Evolutionary conservation across 345 rosid species (phyloP).

Genomic region (Turritis glabra): DNA sequence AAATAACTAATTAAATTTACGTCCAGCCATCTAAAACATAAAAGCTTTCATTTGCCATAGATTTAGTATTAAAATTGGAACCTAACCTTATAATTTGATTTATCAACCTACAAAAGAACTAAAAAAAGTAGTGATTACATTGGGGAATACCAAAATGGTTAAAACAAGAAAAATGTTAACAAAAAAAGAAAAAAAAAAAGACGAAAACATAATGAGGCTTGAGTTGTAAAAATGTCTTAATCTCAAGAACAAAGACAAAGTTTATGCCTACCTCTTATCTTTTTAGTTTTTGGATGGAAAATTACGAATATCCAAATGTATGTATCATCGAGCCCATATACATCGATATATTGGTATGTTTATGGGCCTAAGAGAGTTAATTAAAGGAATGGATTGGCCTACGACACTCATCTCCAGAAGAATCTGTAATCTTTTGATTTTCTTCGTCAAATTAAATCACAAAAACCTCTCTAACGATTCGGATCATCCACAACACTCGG

Average conservation of each 20-base stretch:
- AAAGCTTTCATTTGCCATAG: background rate
- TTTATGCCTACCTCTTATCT: no score
- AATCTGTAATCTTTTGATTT: conserved; percentile 36
- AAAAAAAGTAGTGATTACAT: background rate
- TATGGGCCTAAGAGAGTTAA: conserved; percentile 31
- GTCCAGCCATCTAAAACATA: background rate
- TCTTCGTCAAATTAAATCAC: conserved; percentile 25
- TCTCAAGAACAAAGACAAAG: background rate
- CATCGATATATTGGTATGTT: background rate
- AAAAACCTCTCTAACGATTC: background rate
- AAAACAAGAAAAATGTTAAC: no score
- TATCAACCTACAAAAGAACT: background rate
- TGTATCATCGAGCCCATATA: conserved; percentile 30
- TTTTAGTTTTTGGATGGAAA: no score
- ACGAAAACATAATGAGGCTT: no score
- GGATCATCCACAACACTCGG: conserved; percentile 12
- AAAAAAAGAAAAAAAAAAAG: background rate
- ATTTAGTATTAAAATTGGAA: no score
- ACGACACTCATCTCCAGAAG: conserved; percentile 28
- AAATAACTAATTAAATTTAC: no score
- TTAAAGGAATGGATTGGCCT: conserved; percentile 32
- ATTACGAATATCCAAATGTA: background rate
- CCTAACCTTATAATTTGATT: background rate
- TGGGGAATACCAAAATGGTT: background rate
- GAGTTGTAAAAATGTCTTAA: background rate